phyloP scores from a whole-genome alignment of 306 rosid species.

The Cicer chorassanicum region DNA sequence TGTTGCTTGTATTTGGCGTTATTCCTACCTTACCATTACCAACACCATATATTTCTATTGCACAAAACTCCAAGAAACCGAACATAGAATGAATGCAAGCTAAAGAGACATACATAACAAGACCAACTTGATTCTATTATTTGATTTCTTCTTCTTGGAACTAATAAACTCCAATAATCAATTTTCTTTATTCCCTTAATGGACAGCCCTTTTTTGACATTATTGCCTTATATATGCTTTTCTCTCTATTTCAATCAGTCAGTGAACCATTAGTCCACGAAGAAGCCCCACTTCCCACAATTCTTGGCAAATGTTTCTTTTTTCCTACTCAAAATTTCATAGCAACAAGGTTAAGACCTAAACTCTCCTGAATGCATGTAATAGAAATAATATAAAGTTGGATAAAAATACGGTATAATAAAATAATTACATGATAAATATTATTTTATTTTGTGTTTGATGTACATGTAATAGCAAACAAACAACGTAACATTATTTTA shows the following conservation, averaged over 20 bases:
- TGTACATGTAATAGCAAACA: too few species aligned
- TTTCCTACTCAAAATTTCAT: too few species aligned
- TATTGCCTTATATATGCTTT: conserved; percentile 21
- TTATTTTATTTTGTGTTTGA: too few species aligned
- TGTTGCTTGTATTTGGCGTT: conserved; percentile 47
- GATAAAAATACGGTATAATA: too few species aligned
- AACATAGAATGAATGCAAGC: conserved; percentile 50
- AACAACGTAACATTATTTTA: too few species aligned
- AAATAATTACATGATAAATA: too few species aligned
- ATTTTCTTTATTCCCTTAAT: conserved; percentile 33
- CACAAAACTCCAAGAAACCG: conserved; percentile 62
- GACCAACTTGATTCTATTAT: conserved; percentile 64
- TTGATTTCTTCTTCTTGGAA: conserved; percentile 70
- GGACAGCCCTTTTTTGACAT: conserved; percentile 43
- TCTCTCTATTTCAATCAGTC: conserved; percentile 30
- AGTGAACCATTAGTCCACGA: conserved; percentile 35
- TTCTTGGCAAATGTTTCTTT: conserved; percentile 3
- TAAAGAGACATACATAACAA: conserved; percentile 58
- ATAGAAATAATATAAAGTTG: too few species aligned
- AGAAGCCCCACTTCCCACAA: conserved; percentile 43
- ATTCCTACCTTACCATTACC: conserved; percentile 35
- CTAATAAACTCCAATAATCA: conserved; percentile 31
- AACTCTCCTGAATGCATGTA: too few species aligned
- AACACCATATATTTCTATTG: conserved; percentile 20
- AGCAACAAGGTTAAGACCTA: too few species aligned